These are phyloP conservation scores for Orbilia oligospora DNA, from an alignment of 2,329 filamentous ascomycete genomes.

Conservation along the genomic window DNA sequence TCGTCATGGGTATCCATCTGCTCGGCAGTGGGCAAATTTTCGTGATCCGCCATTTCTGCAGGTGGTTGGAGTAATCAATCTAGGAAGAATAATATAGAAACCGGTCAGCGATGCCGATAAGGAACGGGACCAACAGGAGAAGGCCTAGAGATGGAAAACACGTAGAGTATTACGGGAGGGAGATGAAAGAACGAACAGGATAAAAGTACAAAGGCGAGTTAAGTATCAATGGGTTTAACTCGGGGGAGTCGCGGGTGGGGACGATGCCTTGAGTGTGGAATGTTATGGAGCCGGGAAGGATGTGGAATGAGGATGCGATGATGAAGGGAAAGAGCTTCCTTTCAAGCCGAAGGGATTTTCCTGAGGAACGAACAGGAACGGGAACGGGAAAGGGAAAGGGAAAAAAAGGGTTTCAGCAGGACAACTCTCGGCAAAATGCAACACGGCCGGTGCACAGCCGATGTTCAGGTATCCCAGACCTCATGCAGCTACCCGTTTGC, in stretches of 20 bases:
- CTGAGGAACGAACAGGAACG: conserved; percentile 5
- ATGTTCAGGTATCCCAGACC: neutral
- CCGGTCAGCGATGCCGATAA: conserved; percentile 24
- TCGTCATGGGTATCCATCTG: conserved; percentile 61
- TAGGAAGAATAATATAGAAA: neutral
- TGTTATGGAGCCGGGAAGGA: conserved; percentile 10
- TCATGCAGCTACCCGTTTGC: conserved; percentile 12
- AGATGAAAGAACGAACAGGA: neutral
- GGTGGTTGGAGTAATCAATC: neutral
- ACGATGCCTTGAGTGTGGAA: neutral
- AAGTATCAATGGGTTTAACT: neutral
- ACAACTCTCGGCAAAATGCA: conserved; percentile 48
- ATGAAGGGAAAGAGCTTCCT: conserved; percentile 20
- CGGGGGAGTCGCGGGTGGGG: conserved; percentile 1
- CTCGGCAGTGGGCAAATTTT: conserved; percentile 57
- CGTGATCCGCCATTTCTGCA: conserved; percentile 53
- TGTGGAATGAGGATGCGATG: conserved; percentile 29
- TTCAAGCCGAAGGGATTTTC: conserved; percentile 31
- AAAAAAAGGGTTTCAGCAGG: conserved; percentile 46
- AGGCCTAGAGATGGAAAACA: conserved; percentile 11
- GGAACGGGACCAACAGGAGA: neutral
- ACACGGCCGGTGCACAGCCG: conserved; percentile 40
- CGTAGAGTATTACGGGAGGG: conserved; percentile 1
- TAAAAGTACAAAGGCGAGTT: neutral
- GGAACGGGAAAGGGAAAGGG: neutral